Conservation (phyloP, 208 protist species). For the Leishmania tarentolae region DNA sequence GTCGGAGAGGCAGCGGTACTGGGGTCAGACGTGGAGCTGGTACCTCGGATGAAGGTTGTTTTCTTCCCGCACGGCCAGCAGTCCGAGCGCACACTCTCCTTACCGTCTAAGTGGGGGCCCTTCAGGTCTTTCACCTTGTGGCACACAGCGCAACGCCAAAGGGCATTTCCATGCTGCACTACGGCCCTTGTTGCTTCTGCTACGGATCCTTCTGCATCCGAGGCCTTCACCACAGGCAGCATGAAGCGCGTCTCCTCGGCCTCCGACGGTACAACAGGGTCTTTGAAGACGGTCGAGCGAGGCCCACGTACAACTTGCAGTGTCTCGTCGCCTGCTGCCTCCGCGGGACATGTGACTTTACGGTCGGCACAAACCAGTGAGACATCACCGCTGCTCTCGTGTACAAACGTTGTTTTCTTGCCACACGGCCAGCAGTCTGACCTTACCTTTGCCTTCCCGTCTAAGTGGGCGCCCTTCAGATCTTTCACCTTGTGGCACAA, state of each 20-base stretch:
- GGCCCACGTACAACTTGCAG: background rate
- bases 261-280: background rate
- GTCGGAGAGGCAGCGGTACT: background rate
- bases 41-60: background rate
- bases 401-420: background rate
- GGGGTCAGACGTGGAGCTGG: background rate
- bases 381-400: background rate
- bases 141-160: background rate
- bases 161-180: background rate
- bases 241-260: background rate
- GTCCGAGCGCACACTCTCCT: constrained; percentile 3
- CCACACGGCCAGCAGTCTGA: background rate
- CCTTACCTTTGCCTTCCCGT: background rate
- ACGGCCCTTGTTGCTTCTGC: background rate
- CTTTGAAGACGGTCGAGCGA: background rate
- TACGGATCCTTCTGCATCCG: background rate
- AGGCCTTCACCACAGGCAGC: background rate
- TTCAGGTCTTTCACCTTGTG: constrained; percentile 6
- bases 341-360: background rate
- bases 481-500: constrained; percentile 5
- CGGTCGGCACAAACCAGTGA: background rate
- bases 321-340: background rate
- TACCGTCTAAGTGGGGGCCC: background rate
- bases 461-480: background rate
- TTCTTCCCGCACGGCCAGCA: constrained; percentile 6